These are phyloP conservation scores for Rhizopogon sp. DNA, from an alignment of 768 basidiomycete genomes.

Conservation along the genomic window DNA sequence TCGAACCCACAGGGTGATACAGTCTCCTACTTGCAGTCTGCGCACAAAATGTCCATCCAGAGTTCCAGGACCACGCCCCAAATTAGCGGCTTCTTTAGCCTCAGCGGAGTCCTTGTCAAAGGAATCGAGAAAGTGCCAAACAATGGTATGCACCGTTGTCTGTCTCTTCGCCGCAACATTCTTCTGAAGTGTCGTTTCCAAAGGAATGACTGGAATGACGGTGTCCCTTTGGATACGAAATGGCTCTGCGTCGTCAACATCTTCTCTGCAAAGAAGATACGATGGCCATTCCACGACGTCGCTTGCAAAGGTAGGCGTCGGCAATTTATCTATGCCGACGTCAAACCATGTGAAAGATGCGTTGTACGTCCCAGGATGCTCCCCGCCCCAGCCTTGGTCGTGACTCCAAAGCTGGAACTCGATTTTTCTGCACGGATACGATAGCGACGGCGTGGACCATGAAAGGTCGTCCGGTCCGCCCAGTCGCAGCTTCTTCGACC, in stretches of 20 bases:
- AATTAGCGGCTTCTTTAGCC: neutral
- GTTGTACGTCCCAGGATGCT: too few species aligned
- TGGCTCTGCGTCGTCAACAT: neutral
- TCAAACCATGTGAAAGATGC: neutral
- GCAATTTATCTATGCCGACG: neutral
- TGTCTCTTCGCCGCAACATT: neutral
- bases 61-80: neutral
- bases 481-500: neutral
- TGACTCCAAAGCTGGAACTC: slow-evolving; percentile 1
- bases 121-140: neutral
- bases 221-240: neutral
- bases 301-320: neutral
- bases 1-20: neutral
- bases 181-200: neutral
- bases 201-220: neutral
- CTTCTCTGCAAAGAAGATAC: too few species aligned
- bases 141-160: neutral
- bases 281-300: neutral
- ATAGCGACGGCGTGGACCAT: neutral
- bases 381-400: neutral
- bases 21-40: neutral
- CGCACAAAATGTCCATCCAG: neutral
- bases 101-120: neutral
- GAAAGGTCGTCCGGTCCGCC: neutral
- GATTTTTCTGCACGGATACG: neutral